Conservation (phyloP, 202 grass and related monocot genomes). For the Digitaria exilis region DNA sequence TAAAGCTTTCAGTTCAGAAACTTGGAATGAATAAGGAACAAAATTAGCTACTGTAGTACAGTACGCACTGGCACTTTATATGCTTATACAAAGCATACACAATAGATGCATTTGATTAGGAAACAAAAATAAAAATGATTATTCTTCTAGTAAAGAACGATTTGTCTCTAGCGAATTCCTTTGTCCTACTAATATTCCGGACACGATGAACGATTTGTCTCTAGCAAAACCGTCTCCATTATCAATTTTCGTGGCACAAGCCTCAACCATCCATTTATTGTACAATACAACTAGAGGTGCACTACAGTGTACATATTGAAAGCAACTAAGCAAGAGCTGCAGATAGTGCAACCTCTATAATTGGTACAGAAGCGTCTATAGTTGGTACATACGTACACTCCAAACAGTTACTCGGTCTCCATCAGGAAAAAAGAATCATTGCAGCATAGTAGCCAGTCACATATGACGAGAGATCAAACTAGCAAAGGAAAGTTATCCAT, state of each 20-base stretch:
- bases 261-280: background rate
- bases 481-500: background rate
- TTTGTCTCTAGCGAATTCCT: background rate
- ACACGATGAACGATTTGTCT: background rate
- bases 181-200: background rate
- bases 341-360: background rate
- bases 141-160: background rate
- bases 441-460: background rate
- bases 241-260: conserved; percentile 4
- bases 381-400: background rate
- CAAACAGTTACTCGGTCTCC: background rate
- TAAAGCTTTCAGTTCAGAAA: conserved; percentile 22
- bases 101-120: background rate
- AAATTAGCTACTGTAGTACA: background rate
- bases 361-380: background rate
- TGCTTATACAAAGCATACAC: background rate
- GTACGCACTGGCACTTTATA: background rate
- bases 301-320: conserved; percentile 13
- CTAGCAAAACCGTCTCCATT: background rate
- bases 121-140: background rate
- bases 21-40: background rate
- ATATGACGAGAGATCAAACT: background rate
- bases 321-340: background rate
- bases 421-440: background rate
- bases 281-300: background rate